These are phyloP conservation scores for Suillus hirtellus DNA, from an alignment of 768 basidiomycete genomes.

Conservation along the genomic window DNA sequence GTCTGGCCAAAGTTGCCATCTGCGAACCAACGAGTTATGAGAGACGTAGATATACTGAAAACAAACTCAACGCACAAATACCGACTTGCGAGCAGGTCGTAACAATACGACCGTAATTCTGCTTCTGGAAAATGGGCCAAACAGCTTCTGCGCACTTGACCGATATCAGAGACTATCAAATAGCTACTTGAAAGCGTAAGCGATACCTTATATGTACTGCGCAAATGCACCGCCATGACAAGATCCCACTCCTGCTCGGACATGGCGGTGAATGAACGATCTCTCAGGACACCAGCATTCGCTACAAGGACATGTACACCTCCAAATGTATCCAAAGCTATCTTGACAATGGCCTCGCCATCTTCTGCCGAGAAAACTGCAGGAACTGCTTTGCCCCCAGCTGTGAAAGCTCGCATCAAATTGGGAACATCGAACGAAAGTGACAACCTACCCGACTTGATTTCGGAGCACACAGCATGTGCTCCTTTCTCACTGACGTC, in stretches of 20 bases:
- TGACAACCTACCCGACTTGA: constrained; percentile 61
- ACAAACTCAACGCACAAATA: constrained; percentile 63
- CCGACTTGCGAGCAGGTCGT: constrained; percentile 94
- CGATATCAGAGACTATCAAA: neutral
- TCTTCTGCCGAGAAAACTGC: constrained; percentile 90
- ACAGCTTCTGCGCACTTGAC: constrained; percentile 85
- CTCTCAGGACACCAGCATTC: constrained; percentile 92
- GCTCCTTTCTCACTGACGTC: constrained; percentile 90
- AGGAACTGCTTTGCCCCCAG: constrained; percentile 85
- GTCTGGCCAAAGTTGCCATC: constrained; percentile 96
- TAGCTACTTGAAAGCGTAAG: constrained; percentile 3
- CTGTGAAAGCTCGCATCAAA: constrained; percentile 37
- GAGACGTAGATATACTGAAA: neutral
- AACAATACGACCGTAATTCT: constrained; percentile 93
- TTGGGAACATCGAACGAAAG: neutral
- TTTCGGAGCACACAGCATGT: constrained; percentile 81
- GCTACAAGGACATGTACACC: constrained; percentile 84
- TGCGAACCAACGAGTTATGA: constrained; percentile 30
- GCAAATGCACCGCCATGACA: constrained; percentile 85
- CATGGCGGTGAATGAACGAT: constrained; percentile 91
- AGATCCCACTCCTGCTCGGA: constrained; percentile 92
- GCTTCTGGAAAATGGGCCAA: constrained; percentile 96
- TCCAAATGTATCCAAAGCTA: constrained; percentile 85
- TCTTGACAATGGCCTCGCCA: constrained; percentile 85
- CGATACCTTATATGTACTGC: constrained; percentile 84